Conservation (phyloP, 2,329 filamentous ascomycete genomes). For the Aspergillus caelatus region DNA sequence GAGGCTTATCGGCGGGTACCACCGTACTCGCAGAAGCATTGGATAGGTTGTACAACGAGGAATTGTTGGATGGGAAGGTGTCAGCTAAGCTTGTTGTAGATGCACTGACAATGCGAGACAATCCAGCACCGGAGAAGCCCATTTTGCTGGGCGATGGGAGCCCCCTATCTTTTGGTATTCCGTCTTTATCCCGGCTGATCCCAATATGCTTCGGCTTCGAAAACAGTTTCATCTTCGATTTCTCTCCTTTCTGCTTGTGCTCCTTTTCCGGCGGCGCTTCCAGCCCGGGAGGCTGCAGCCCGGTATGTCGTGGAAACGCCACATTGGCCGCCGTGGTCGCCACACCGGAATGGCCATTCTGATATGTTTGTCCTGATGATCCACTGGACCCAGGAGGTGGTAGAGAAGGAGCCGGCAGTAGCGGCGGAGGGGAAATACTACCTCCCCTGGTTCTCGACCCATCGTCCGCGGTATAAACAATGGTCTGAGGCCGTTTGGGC, state of each 20-base stretch:
- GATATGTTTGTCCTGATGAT: conserved; percentile 41
- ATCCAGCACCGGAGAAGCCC: conserved; percentile 51
- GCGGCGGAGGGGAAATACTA: conserved; percentile 37
- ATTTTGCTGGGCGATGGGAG: conserved; percentile 63
- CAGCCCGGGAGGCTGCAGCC: conserved; percentile 33
- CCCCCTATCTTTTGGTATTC: conserved; percentile 49
- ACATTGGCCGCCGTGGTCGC: conserved; percentile 66
- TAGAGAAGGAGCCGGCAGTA: conserved; percentile 28
- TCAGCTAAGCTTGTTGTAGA: conserved; percentile 64
- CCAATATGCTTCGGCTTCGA: conserved; percentile 68
- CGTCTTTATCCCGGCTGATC: conserved; percentile 62
- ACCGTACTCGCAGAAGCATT: conserved; percentile 66
- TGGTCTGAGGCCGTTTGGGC: conserved; percentile 60
- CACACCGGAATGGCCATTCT: conserved; percentile 57
- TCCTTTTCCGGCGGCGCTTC: conserved; percentile 40
- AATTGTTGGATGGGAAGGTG: conserved; percentile 53
- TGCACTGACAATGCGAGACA: conserved; percentile 60
- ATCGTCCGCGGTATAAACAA: conserved; percentile 45
- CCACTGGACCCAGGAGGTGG: conserved; percentile 23
- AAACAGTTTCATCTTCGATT: conserved; percentile 70
- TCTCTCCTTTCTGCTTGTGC: conserved; percentile 59
- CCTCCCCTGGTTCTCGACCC: conserved; percentile 31
- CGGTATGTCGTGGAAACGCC: conserved; percentile 59
- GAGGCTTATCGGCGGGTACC: conserved; percentile 51
- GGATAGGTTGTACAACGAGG: conserved; percentile 62